Conservation (phyloP, 495 filamentous ascomycete species). For the Hypoxylon crocopeplum region DNA sequence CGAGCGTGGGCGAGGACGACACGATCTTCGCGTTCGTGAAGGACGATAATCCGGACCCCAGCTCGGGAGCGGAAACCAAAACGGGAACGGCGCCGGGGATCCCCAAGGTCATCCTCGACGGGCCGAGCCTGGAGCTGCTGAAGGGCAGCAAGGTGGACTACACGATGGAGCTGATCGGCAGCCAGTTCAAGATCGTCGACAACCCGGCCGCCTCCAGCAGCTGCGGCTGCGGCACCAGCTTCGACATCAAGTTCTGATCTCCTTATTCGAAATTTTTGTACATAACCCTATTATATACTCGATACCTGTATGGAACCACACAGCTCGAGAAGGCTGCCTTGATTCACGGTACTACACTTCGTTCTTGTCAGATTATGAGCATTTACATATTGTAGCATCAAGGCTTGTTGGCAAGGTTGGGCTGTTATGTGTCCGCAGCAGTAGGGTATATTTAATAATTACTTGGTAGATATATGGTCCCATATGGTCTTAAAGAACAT, state of each 20-base stretch:
- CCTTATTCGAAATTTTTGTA: background rate
- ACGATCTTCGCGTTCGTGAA: constrained; percentile 61
- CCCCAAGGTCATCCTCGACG: constrained; percentile 90
- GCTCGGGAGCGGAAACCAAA: background rate
- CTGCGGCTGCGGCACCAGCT: constrained; percentile 97
- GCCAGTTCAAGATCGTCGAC: constrained; percentile 95
- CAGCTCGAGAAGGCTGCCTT: no score
- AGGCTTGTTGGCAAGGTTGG: no score
- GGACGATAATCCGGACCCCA: constrained; percentile 14
- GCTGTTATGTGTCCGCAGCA: no score
- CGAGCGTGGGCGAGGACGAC: constrained; percentile 70
- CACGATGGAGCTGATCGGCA: constrained; percentile 96
- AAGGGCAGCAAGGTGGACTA: constrained; percentile 95
- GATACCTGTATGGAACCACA: no score
- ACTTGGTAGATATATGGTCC: no score
- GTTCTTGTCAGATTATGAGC: no score
- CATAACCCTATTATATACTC: no score
- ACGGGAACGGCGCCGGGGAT: constrained; percentile 17
- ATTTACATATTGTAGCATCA: no score
- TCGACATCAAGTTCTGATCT: constrained; percentile 77
- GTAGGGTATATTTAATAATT: no score
- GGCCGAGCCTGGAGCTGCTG: constrained; percentile 83
- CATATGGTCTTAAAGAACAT: no score
- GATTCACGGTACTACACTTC: no score
- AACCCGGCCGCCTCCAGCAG: constrained; percentile 91